A percentile compares a stretch with the other conserved stretches of the same genome.
Conservation (phyloP, 1,284 basidiomycete genomes). For the Uromyces viciae-fabae region DNA sequence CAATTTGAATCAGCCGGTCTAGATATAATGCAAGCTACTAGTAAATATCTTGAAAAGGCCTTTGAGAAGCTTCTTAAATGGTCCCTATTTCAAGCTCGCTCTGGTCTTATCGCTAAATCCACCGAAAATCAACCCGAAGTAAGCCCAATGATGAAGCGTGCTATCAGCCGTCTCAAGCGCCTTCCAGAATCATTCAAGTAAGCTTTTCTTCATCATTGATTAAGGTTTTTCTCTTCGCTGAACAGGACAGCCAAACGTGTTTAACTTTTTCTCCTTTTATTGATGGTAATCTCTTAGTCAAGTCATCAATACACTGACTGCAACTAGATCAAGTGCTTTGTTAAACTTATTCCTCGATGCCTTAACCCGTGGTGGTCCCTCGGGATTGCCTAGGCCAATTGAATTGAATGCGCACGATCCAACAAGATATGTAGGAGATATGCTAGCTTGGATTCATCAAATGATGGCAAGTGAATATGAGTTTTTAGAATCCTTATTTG, state of each 20-base stretch:
- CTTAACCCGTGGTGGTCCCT: conserved; percentile 80
- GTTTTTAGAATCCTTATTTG: conserved; percentile 79
- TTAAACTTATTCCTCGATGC: conserved; percentile 78
- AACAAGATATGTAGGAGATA: conserved; percentile 90
- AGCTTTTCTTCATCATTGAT: conserved; percentile 53
- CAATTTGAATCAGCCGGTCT: conserved; percentile 61
- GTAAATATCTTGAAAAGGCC: conserved; percentile 76
- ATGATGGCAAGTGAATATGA: conserved; percentile 89
- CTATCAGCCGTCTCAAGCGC: conserved; percentile 67
- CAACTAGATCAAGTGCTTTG: conserved; percentile 75
- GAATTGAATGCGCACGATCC: conserved; percentile 97
- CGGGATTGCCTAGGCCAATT: conserved; percentile 83
- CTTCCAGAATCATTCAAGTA: conserved; percentile 76
- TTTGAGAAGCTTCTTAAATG: conserved; percentile 85
- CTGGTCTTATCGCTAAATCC: conserved; percentile 62
- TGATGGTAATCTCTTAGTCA: conserved; percentile 63
- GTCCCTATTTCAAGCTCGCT: conserved; percentile 78
- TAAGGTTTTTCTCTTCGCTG: neutral
- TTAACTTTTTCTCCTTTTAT: neutral
- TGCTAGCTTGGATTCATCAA: conserved; percentile 98
- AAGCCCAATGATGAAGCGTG: conserved; percentile 66
- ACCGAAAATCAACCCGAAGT: conserved; percentile 77
- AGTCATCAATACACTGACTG: conserved; percentile 69
- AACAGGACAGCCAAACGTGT: neutral
- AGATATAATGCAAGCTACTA: conserved; percentile 77